Base-by-base conservation (phyloP, 2,329 filamentous ascomycete species). In the Cercospora citrullina region DNA sequence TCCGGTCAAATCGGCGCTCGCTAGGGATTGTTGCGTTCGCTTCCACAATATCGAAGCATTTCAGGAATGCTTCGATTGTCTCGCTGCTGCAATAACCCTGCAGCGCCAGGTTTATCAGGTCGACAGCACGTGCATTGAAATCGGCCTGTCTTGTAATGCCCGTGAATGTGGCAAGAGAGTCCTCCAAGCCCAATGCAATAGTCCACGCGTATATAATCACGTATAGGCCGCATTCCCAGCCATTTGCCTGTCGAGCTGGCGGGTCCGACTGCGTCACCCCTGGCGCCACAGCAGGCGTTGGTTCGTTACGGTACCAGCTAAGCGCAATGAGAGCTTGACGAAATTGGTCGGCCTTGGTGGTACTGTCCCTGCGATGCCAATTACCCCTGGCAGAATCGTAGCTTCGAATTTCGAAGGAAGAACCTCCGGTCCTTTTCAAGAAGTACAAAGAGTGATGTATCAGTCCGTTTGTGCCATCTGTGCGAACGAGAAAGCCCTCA, bases 181-280 rank as follows among this genome's bases (percentile, higher is more conserved):
- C 30, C 1, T 70, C 65, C 42, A 72, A 58, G 6, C 64, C 64
- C 10, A 70, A 64, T 3, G 68, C 70, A 14, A 61, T 45, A 3
- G 66, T 59, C 70, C 70, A 72, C 5, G 68, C 65, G 42, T 67
- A 66, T 12, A 72, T 26, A 8, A 67, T 55, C 6, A 64, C 61
- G 59, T 70, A 67, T 16, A 63, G 10, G n/a, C 68, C 68, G 23
- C 68, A 72, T 21, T 70, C 61, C 68, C 68, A 68, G 2, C 7
- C 26, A 2, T 30, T 21, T 16, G 9, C 8, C 21, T 64, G 57
- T 48, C 30, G 28, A 45, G 39, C 62, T 59, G 12, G 26, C 42
- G 39, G 60, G 1, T 45, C 33, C n/a, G 28, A 51, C 5, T n/a
- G 23, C 23, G 10, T 60, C 10, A n/a, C 18, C 12, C 9, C 18